Evolutionary conservation across 352 stramenopile genomes (phyloP).

Genomic region (Globisporangium mamillatum): DNA sequence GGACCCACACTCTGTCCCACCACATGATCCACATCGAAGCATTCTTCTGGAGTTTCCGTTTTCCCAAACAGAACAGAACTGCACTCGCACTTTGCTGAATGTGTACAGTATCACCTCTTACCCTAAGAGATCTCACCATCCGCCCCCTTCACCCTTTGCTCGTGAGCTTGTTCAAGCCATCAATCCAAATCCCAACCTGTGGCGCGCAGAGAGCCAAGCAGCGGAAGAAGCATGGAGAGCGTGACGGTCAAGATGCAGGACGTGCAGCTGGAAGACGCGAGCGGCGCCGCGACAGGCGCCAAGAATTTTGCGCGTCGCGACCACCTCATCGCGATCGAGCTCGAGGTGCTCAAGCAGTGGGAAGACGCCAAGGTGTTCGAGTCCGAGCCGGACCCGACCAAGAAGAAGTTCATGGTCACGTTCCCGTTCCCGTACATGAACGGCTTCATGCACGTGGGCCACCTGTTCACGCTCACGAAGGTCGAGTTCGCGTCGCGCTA

Average conservation of each 20-base stretch:
- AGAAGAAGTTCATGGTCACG: conserved; percentile 98
- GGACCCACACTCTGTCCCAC: conserved; percentile 3
- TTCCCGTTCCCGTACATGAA: conserved; percentile 99
- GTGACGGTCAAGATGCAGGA: conserved; percentile 80
- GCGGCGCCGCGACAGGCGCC: conserved; percentile 24
- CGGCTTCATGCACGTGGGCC: conserved; percentile 97
- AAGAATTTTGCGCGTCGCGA: conserved; percentile 89
- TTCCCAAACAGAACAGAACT: not conserved
- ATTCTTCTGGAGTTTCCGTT: conserved; percentile 9
- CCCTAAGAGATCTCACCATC: not conserved
- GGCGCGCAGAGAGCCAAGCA: conserved; percentile 6
- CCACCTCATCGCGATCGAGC: conserved; percentile 91
- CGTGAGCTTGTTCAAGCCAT: conserved; percentile 12
- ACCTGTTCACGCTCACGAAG: conserved; percentile 98
- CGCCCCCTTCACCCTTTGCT: not conserved
- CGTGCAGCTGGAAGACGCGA: conserved; percentile 64
- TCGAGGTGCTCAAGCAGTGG: conserved; percentile 89
- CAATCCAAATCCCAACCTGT: conserved; percentile 15
- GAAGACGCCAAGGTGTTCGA: conserved; percentile 89
- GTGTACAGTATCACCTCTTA: not conserved
- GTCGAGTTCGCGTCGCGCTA: conserved; percentile 91
- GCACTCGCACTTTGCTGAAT: conserved; percentile 6
- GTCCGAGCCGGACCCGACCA: conserved; percentile 69
- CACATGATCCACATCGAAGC: not conserved
- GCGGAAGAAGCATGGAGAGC: conserved; percentile 46